Evolutionary conservation across 148 eudicot species (phyloP), one percentile per base, ranked within the genome.

Genomic region (Persicaria tinctoria): DNA sequence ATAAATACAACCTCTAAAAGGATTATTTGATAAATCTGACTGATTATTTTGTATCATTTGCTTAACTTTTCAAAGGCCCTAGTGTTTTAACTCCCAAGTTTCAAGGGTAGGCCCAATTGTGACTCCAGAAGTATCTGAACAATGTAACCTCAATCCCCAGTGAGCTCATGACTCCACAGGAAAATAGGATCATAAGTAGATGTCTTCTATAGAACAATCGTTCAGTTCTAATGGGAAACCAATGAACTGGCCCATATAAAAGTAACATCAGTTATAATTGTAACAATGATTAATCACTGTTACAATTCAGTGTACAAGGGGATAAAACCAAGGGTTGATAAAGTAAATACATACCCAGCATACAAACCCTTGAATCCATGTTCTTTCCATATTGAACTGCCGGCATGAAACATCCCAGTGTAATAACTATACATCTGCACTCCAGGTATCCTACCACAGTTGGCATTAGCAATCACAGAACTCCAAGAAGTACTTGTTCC

Each of bases 361-460:
- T 91, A 93, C 60, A 93, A 82, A 82, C 98, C 98, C 81, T 83
- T 86, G 56, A 82, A 76, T 14, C 98, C 97, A 72, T 93, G 97
- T 63, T 91, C 97, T 84, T 85, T 93, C 92, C 90, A 93, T 77
- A 93, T 93, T 75, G 94, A 93, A 76, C 92, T 80, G 75, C 97
- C 97, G 76, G 98, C 98, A 69, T 88, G 94, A 75, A 93, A 89
- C 86, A 93, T 88, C 80, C 98, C 97, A 20, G 90, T 86, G 76
- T 93, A 93, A 79, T 93, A 93, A 60, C 83, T 88, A 75, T 93
- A 93, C 84, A 84, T 85, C 73, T 79, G 83, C 83, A 77, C 82
- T 76, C 88, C 91, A 78, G 88, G 88, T 75, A 86, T 86, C 73
- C 73, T 79, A 75, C 68, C 78, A 66, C 80, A 82, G 70, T 70